A percentile compares a stretch with the other conserved stretches of the same genome.
These are phyloP conservation scores for Phytophthora citrophthora DNA, from an alignment of 352 stramenopile genomes.

Conservation along the genomic window DNA sequence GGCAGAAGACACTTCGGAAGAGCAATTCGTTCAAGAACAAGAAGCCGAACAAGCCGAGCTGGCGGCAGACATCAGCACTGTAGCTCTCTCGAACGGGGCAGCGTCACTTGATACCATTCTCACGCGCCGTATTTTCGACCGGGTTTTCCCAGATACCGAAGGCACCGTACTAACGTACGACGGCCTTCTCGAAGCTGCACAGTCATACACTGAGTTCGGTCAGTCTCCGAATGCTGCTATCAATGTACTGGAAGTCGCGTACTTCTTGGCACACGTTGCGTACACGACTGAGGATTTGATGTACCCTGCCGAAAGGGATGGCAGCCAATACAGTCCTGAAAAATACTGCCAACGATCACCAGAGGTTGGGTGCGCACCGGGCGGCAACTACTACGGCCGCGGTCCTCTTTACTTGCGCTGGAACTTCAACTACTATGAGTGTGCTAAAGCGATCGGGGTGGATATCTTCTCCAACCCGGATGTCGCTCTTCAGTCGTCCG, in stretches of 20 bases:
- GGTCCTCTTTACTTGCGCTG: slow-evolving; percentile 2
- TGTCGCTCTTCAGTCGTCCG: not conserved
- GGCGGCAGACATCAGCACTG: no score
- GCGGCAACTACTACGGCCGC: slow-evolving; percentile 3
- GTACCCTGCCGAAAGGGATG: slow-evolving; percentile 1
- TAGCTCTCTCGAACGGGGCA: no score
- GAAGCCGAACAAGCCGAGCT: no score
- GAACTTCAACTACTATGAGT: slow-evolving; percentile 8
- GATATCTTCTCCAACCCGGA: slow-evolving; percentile 1
- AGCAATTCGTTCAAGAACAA: no score
- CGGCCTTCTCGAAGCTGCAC: not conserved
- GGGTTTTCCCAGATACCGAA: slow-evolving; percentile 1
- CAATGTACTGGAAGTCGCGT: slow-evolving; percentile 5
- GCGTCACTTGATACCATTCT: not conserved
- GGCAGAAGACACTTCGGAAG: no score
- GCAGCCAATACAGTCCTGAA: not conserved
- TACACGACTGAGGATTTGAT: slow-evolving; percentile 4
- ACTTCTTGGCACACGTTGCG: slow-evolving; percentile 6
- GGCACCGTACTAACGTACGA: slow-evolving; percentile 6
- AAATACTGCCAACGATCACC: slow-evolving; percentile 3
- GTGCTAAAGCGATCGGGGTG: not conserved
- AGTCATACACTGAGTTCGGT: slow-evolving; percentile 3
- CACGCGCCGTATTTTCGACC: slow-evolving; percentile 2
- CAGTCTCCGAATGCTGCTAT: slow-evolving; percentile 2
- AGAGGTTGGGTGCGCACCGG: not conserved